Base-by-base conservation (phyloP, 1,284 basidiomycete species). In the Apiotrichum gracile region DNA sequence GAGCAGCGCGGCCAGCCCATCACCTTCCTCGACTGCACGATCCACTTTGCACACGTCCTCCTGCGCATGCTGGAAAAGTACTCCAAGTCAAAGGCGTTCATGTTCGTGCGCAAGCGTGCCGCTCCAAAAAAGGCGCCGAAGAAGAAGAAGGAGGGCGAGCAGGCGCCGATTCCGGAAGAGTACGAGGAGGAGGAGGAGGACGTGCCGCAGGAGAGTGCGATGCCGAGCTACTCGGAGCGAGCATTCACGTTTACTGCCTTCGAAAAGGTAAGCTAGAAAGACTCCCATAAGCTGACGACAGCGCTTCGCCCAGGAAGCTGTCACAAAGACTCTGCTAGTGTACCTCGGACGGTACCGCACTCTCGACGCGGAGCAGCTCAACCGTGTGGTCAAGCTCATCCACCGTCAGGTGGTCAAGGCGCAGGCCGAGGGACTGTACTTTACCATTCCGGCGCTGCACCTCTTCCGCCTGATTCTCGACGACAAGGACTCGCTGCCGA, bases 341-440 rank as follows among this genome's bases (percentile, higher is more conserved):
- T 94, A 93, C 69, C 79, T 96, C 21, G 78, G 82, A 26, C 82
- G 88, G 9, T 93, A 88, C 78, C 83, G 82, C 64, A 86, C 91
- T 48, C 91, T 91, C 71, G 78, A 80, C 13, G 82, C 85, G 3
- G 88, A 93, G 60, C 81, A 86, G 66, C 85, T 97, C 82, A 88
- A 86, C 69, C 82, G 91, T 34, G 85, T 90, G 31, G 89, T 94
- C 21, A 83, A 82, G 57, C 76, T 97, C 56, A 81, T 97, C 65
- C 88, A 96, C 72, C 82, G 93, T 17, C 89, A 93, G 64, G 91
- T 85, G 31, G 83, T 97, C 58, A 86, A 83, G 64, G 84, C 86
- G 10, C 90, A 93, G 68, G 89, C 89, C 0, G 91, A 96, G 69
- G 90, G 86, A 0, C 76, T 97, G 14, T 96, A 90, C 76, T 97